Conservation (phyloP, 1,139 yeast species). For the Taphrina betulina region DNA sequence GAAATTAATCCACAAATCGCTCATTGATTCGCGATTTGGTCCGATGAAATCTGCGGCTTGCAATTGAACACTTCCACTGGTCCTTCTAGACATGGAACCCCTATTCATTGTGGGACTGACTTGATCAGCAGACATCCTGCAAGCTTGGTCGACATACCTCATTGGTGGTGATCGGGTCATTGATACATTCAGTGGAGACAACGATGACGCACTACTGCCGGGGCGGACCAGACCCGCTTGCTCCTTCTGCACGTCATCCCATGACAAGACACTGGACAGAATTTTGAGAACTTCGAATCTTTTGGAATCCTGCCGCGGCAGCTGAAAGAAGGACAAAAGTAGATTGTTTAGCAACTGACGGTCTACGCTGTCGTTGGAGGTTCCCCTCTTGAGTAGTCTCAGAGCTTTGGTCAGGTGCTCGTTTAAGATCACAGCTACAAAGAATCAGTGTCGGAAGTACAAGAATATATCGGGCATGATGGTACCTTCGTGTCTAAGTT, state of each 20-base stretch:
- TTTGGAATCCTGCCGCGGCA: conserved; percentile 91
- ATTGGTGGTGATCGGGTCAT: conserved; percentile 8
- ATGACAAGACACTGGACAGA: conserved; percentile 74
- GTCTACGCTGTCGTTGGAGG: conserved; percentile 55
- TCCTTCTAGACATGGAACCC: conserved; percentile 5
- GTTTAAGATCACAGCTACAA: conserved; percentile 68
- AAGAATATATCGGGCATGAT: too few species aligned
- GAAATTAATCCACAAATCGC: conserved; percentile 38
- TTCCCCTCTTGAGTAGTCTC: conserved; percentile 70
- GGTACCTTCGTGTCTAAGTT: conserved; percentile 81
- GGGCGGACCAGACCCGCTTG: conserved; percentile 66
- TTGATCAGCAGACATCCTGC: too few species aligned
- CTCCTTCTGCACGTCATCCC: conserved; percentile 81
- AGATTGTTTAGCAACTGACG: conserved; percentile 84
- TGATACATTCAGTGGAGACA: conserved; percentile 7
- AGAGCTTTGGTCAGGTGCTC: conserved; percentile 92
- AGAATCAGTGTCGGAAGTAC: too few species aligned
- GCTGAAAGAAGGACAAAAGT: conserved; percentile 74
- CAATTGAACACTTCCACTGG: conserved; percentile 17
- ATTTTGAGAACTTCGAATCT: conserved; percentile 87
- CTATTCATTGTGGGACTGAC: conserved; percentile 10
- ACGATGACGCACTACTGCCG: conserved; percentile 5
- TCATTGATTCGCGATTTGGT: conserved; percentile 36
- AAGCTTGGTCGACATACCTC: too few species aligned
- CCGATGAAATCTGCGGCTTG: conserved; percentile 32